Percentiles rank a stretch among this genome's conserved stretches.
Conservation (phyloP, 352 stramenopile species). For the Saprolegnia parasitica region DNA sequence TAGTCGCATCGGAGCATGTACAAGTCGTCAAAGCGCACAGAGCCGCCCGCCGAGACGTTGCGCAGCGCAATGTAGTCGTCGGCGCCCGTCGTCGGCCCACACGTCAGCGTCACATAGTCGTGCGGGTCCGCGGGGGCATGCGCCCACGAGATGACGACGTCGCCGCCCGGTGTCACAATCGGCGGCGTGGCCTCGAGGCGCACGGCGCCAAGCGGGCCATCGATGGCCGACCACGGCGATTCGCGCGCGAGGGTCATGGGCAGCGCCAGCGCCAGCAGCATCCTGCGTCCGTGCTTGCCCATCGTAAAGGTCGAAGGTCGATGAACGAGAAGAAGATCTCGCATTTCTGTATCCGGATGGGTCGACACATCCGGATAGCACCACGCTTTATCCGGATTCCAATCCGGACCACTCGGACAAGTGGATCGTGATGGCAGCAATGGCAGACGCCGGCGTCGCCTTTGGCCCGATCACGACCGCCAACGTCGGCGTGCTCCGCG, state of each 20-base stretch:
- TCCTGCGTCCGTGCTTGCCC: background rate
- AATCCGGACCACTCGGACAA: too few species aligned
- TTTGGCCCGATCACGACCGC: slow-evolving; percentile 51
- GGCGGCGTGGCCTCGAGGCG: slow-evolving; percentile 38
- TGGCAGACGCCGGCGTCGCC: too few species aligned
- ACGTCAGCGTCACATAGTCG: slow-evolving; percentile 67
- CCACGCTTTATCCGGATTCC: too few species aligned
- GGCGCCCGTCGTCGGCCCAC: slow-evolving; percentile 43
- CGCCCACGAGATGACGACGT: slow-evolving; percentile 53
- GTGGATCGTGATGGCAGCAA: too few species aligned
- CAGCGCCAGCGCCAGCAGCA: background rate
- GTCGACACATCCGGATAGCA: too few species aligned
- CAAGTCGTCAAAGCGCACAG: slow-evolving; percentile 57
- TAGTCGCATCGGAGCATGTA: slow-evolving; percentile 75
- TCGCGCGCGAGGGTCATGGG: slow-evolving; percentile 4
- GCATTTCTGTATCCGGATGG: too few species aligned
- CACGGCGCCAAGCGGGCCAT: slow-evolving; percentile 29
- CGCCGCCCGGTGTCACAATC: slow-evolving; percentile 41
- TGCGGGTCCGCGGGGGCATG: slow-evolving; percentile 30
- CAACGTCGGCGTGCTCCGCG: slow-evolving; percentile 75
- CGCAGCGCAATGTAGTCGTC: slow-evolving; percentile 45
- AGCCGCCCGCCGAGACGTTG: slow-evolving; percentile 36
- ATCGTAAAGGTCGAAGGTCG: background rate
- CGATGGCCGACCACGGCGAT: slow-evolving; percentile 12
- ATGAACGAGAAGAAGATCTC: too few species aligned